Evolutionary conservation across 176 grass and related monocot genomes (phyloP).

Genomic region (Hsuehochloa calcarea): DNA sequence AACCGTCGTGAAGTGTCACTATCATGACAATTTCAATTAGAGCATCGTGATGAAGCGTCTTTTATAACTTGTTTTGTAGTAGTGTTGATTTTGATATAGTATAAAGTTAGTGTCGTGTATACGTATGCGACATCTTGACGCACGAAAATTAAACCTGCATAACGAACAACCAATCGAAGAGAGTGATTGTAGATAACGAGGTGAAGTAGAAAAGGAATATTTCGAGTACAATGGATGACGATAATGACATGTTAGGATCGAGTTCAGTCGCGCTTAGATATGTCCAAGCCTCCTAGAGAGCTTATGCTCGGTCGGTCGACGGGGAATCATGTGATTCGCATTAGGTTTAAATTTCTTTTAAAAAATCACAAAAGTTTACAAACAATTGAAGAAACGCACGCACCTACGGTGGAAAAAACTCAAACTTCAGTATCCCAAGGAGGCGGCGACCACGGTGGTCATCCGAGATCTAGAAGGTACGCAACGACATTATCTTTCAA

Average conservation of each 20-base stretch:
- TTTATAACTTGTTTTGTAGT: too few relatives aligned
- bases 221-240: background rate
- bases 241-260: background rate
- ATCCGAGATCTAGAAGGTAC: too few relatives aligned
- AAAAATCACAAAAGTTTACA: background rate
- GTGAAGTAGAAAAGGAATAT: background rate
- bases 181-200: background rate
- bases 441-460: too few relatives aligned
- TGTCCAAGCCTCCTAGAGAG: background rate
- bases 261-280: background rate
- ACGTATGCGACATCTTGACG: background rate
- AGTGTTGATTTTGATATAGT: background rate
- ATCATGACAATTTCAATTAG: too few relatives aligned
- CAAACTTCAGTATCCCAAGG: too few relatives aligned
- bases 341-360: background rate
- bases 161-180: background rate
- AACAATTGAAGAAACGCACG: background rate
- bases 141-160: background rate
- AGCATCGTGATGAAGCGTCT: too few relatives aligned
- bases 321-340: constrained; percentile 6
- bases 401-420: too few relatives aligned
- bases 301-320: background rate
- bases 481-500: too few relatives aligned
- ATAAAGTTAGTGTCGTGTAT: constrained; percentile 4
- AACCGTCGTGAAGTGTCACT: too few relatives aligned